These are phyloP conservation scores for Exophiala sideris DNA, from an alignment of 2,329 filamentous ascomycete species.

Conservation along the genomic window DNA sequence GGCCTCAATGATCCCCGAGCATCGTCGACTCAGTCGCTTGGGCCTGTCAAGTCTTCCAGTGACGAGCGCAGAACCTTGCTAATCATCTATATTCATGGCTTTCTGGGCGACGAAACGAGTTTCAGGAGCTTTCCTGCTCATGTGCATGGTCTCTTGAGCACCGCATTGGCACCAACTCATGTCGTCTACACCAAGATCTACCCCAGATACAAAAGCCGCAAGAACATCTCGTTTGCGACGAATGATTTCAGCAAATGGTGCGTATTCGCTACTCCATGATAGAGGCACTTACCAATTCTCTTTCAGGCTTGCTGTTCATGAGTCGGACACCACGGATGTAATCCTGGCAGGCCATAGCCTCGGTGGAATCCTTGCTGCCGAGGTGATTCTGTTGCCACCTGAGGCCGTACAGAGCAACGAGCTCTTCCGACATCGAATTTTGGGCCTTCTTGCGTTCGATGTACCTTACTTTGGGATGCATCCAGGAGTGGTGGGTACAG, in stretches of 20 bases:
- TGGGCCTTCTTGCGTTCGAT: slow-evolving; percentile 80
- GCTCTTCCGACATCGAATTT: slow-evolving; percentile 67
- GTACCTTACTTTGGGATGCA: slow-evolving; percentile 86
- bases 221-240: slow-evolving; percentile 59
- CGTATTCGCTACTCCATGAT: slow-evolving; percentile 17
- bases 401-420: slow-evolving; percentile 22
- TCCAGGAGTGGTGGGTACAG: slow-evolving; percentile 79
- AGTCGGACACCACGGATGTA: slow-evolving; percentile 70
- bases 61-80: slow-evolving; percentile 56
- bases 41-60: slow-evolving; percentile 31
- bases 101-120: slow-evolving; percentile 82
- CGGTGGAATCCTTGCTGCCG: slow-evolving; percentile 78
- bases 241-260: slow-evolving; percentile 80
- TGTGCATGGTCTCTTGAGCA: slow-evolving; percentile 70
- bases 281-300: neutral
- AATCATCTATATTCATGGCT: slow-evolving; percentile 83
- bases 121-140: slow-evolving; percentile 87
- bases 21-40: slow-evolving; percentile 33
- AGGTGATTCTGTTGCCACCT: slow-evolving; percentile 63
- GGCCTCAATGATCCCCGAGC: slow-evolving; percentile 29
- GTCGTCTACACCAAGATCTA: slow-evolving; percentile 74
- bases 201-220: slow-evolving; percentile 42
- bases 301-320: slow-evolving; percentile 68
- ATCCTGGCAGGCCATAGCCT: slow-evolving; percentile 85
- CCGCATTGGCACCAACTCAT: slow-evolving; percentile 67